phyloP scores from a whole-genome alignment of 805 yeast species.

The Metahyphopichia silvanorum region DNA sequence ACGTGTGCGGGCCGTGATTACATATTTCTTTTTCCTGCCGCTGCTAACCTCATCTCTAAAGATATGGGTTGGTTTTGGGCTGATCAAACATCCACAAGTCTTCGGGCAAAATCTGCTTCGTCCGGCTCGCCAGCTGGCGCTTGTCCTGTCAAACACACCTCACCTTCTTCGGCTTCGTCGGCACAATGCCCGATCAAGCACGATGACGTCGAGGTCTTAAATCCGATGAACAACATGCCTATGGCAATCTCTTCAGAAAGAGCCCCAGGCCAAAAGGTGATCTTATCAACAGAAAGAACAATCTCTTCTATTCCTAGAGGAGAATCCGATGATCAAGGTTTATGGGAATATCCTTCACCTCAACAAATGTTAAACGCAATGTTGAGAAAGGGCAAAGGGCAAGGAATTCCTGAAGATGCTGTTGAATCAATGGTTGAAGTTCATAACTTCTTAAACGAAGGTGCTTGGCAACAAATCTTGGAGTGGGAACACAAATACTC shows the following conservation, averaged over 20 bases:
- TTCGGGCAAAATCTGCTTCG: not conserved
- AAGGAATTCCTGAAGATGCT: conserved; percentile 89
- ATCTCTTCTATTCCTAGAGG: conserved; percentile 88
- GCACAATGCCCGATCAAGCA: conserved; percentile 40
- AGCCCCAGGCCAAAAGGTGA: conserved; percentile 77
- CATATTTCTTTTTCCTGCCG: no score
- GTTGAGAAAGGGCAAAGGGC: conserved; percentile 88
- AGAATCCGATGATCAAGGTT: conserved; percentile 55
- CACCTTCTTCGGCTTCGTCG: conserved; percentile 16
- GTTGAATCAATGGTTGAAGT: conserved; percentile 96
- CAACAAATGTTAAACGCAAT: conserved; percentile 99
- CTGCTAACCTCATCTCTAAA: no score
- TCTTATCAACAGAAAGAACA: conserved; percentile 80
- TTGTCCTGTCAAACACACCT: conserved; percentile 41
- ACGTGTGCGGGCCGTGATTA: no score
- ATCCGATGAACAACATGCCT: conserved; percentile 92
- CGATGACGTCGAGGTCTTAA: conserved; percentile 39
- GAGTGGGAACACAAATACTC: conserved; percentile 86
- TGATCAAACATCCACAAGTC: conserved; percentile 18
- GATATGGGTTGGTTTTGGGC: conserved; percentile 99
- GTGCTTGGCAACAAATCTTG: conserved; percentile 93
- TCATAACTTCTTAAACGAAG: conserved; percentile 94
- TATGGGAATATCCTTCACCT: conserved; percentile 99
- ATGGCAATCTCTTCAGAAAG: conserved; percentile 57
- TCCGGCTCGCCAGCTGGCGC: conserved; percentile 7